A percentile compares a stretch with the other conserved stretches of the same genome.
These are phyloP conservation scores for Cercospora canescens DNA, from an alignment of 2,329 filamentous ascomycete species.

Conservation along the genomic window DNA sequence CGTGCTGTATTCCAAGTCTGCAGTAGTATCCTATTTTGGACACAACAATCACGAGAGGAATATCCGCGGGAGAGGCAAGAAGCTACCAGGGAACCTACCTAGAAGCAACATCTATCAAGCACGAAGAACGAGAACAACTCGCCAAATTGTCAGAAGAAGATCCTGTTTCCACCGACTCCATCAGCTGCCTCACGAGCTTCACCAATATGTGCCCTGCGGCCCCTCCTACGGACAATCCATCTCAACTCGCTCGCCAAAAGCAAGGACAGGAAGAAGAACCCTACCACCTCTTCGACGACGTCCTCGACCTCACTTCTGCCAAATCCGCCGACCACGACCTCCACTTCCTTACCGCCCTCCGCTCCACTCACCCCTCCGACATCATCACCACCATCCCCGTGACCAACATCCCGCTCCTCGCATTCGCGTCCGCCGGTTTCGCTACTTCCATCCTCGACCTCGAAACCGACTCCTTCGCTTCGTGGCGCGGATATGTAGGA, in stretches of 20 bases:
- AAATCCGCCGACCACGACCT: constrained; percentile 42
- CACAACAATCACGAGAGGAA: not conserved
- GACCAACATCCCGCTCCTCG: constrained; percentile 40
- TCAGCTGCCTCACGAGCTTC: no score
- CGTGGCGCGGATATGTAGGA: constrained; percentile 40
- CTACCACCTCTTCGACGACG: constrained; percentile 39
- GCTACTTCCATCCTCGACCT: constrained; percentile 41
- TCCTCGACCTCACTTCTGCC: constrained; percentile 37
- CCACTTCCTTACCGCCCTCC: constrained; percentile 40
- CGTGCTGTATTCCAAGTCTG: not conserved
- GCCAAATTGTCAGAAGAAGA: not conserved
- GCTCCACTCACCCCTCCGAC: constrained; percentile 38
- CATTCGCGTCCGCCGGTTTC: constrained; percentile 45
- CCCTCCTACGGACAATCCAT: not conserved
- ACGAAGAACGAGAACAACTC: not conserved
- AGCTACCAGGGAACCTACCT: not conserved
- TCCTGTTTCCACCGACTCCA: no score
- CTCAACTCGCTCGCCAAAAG: not conserved
- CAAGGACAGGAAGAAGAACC: not conserved
- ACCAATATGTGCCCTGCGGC: not conserved
- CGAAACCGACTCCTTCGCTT: constrained; percentile 39
- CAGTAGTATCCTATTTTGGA: not conserved
- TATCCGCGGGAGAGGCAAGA: not conserved
- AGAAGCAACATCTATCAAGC: not conserved
- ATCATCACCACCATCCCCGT: constrained; percentile 42